Evolutionary conservation across 2,329 filamentous ascomycete species (phyloP).

Genomic region (Claviceps citrina): DNA sequence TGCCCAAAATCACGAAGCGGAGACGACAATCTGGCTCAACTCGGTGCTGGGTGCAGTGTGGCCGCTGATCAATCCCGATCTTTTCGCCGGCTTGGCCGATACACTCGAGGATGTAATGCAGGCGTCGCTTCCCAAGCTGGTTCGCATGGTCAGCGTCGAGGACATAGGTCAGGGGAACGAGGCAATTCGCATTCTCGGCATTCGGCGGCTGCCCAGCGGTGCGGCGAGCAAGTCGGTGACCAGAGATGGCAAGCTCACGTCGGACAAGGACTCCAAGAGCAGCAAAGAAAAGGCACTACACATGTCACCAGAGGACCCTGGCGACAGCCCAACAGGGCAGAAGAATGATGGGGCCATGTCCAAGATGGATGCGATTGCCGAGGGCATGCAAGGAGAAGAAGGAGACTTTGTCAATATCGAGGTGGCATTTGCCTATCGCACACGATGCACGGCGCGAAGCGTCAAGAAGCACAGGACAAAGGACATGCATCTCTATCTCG

Average conservation of each 20-base stretch:
- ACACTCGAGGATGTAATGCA: conserved; percentile 71
- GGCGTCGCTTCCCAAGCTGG: conserved; percentile 50
- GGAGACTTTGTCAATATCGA: conserved; percentile 68
- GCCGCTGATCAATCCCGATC: conserved; percentile 61
- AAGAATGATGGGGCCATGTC: too few relatives aligned
- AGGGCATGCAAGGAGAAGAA: conserved; percentile 61
- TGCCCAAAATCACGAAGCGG: conserved; percentile 29
- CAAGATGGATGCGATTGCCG: conserved; percentile 20
- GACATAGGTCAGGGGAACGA: conserved; percentile 65
- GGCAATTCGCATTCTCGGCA: conserved; percentile 51
- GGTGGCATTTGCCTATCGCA: conserved; percentile 57
- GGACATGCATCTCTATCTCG: conserved; percentile 47
- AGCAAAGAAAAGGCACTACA: conserved; percentile 17
- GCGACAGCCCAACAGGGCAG: too few relatives aligned
- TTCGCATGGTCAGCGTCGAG: conserved; percentile 62
- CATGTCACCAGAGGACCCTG: neutral
- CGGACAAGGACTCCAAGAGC: conserved; percentile 16
- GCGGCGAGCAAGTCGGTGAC: conserved; percentile 48
- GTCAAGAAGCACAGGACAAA: conserved; percentile 59
- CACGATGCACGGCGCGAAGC: conserved; percentile 43
- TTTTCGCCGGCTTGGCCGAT: conserved; percentile 53
- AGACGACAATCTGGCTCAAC: conserved; percentile 61
- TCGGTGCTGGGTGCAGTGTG: conserved; percentile 51
- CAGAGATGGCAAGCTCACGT: conserved; percentile 37
- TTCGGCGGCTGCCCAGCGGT: conserved; percentile 58